Conservation (phyloP, 192 early-diverging fungal species). For the Helicostylum pulchrum region DNA sequence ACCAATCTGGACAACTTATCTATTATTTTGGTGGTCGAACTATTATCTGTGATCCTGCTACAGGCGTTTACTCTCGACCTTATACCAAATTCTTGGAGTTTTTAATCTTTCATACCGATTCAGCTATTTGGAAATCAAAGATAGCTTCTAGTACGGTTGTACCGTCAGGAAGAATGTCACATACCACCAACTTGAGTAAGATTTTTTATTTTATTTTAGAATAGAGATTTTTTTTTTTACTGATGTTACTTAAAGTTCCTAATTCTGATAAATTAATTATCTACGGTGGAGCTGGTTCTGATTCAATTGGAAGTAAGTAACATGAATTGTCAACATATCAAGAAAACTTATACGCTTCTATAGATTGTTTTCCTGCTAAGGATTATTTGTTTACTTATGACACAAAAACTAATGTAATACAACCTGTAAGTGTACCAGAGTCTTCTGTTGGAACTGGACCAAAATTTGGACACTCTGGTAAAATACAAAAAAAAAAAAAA, state of each 20-base stretch:
- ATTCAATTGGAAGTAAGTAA: background rate
- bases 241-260: background rate
- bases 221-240: no score
- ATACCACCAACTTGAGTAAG: conserved; percentile 4
- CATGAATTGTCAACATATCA: background rate
- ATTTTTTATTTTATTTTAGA: background rate
- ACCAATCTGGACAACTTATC: background rate
- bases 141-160: background rate
- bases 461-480: conserved; percentile 1
- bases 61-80: background rate
- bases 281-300: conserved; percentile 1
- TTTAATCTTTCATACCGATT: conserved; percentile 7
- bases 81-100: background rate
- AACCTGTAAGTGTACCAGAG: background rate
- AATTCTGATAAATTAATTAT: background rate
- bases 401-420: background rate
- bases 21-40: conserved; percentile 13
- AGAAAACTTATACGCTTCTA: no score
- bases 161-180: background rate
- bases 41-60: background rate
- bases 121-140: background rate
- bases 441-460: background rate
- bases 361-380: background rate
- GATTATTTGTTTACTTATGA: conserved; percentile 7
- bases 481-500: background rate